Percentiles rank a stretch among this genome's conserved stretches.
These are phyloP conservation scores for Pilobolus umbonatus DNA, from an alignment of 192 early-diverging fungal genomes.

Conservation along the genomic window DNA sequence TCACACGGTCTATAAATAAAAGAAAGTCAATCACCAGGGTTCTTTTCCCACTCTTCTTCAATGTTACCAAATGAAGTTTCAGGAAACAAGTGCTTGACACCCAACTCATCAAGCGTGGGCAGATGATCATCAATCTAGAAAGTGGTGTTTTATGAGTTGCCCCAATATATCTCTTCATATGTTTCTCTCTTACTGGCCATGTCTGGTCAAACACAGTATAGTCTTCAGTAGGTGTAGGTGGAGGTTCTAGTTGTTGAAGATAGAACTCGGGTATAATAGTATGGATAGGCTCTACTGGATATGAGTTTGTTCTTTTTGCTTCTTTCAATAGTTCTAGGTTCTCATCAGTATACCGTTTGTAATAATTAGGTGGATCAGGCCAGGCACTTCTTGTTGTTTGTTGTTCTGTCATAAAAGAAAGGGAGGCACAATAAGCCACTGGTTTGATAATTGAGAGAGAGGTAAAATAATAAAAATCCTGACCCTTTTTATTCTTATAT, in stretches of 20 bases:
- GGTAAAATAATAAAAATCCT: no score
- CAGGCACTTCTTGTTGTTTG: constrained; percentile 39
- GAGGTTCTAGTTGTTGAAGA: constrained; percentile 47
- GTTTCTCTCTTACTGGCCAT: constrained; percentile 51
- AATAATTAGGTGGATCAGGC: constrained; percentile 68
- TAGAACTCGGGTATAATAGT: constrained; percentile 34
- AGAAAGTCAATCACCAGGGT: neutral
- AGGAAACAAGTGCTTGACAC: constrained; percentile 62
- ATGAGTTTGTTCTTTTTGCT: constrained; percentile 3
- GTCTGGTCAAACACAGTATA: constrained; percentile 65
- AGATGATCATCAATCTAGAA: constrained; percentile 48
- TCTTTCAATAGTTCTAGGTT: constrained; percentile 45
- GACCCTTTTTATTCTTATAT: neutral
- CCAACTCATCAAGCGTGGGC: constrained; percentile 54
- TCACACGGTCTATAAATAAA: constrained; percentile 50
- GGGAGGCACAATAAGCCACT: neutral
- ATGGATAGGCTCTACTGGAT: constrained; percentile 26
- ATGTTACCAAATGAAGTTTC: constrained; percentile 41
- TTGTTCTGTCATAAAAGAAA: constrained; percentile 26
- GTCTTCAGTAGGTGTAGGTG: constrained; percentile 48
- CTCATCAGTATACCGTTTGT: constrained; percentile 54
- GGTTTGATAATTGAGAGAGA: no score
- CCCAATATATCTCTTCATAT: neutral
- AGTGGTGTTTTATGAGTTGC: no score
- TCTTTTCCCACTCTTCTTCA: neutral